Conservation (phyloP, 345 rosid species). For the Populus simonii region DNA sequence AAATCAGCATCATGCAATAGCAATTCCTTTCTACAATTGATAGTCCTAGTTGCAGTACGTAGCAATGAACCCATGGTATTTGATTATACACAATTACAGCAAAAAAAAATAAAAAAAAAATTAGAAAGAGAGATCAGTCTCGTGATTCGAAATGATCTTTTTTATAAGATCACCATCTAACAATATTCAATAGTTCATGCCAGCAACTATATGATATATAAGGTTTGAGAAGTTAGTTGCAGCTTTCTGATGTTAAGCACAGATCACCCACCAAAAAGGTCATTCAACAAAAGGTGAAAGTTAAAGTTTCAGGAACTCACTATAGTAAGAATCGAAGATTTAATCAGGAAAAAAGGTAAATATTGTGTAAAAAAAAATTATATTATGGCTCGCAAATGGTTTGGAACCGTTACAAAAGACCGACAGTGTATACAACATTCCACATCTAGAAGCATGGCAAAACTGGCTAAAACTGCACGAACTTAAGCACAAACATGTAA, state of each 20-base stretch:
- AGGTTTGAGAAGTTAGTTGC: background rate
- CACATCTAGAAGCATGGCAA: background rate
- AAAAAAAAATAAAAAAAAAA: no score
- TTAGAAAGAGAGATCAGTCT: background rate
- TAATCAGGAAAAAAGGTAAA: background rate
- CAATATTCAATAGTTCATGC: background rate
- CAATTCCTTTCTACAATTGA: background rate
- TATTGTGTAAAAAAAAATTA: background rate
- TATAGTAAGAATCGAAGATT: background rate
- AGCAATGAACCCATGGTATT: background rate
- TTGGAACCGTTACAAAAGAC: background rate
- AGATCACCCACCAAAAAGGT: background rate
- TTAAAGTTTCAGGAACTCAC: background rate
- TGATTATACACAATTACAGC: background rate
- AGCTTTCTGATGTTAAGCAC: background rate
- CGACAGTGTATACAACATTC: background rate
- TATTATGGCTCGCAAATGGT: background rate
- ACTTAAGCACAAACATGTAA: background rate
- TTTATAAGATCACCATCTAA: background rate
- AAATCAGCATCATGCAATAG: background rate
- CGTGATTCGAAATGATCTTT: background rate
- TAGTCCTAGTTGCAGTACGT: background rate
- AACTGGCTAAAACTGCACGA: background rate
- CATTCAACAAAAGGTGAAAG: background rate
- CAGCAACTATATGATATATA: background rate